Evolutionary conservation across 2,329 filamentous ascomycete species (phyloP).

Genomic region (Stagonosporopsis vannaccii): DNA sequence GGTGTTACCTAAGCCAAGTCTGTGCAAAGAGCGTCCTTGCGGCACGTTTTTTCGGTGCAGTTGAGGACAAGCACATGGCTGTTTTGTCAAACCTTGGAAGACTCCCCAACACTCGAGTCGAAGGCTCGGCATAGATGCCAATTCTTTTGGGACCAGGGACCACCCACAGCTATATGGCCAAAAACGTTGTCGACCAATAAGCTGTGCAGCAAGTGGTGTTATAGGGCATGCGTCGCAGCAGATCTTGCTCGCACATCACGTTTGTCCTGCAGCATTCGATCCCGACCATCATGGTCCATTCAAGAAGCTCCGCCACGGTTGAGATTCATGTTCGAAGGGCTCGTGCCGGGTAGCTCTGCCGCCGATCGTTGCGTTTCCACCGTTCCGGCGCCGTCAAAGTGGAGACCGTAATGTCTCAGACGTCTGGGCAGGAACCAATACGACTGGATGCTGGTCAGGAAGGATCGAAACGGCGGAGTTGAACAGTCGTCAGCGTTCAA

Average conservation of each 20-base stretch:
- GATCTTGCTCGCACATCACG: not conserved
- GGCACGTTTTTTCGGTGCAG: not conserved
- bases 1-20: slow-evolving; percentile 11
- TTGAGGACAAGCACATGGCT: not conserved
- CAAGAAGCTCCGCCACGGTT: not conserved
- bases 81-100: not conserved
- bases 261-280: not conserved
- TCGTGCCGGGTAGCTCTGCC: slow-evolving; percentile 7
- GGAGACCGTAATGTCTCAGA: slow-evolving; percentile 12
- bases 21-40: not conserved
- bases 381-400: slow-evolving; percentile 3
- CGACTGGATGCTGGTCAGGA: slow-evolving; percentile 4
- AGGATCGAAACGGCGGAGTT: slow-evolving; percentile 9
- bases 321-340: not conserved
- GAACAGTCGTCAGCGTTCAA: not conserved
- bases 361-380: slow-evolving; percentile 3
- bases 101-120: not conserved
- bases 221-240: not conserved
- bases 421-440: slow-evolving; percentile 5
- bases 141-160: not conserved
- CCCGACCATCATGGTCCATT: not conserved
- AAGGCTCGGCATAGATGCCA: slow-evolving; percentile 3
- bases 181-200: not conserved
- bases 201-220: not conserved
- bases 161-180: not conserved